These are phyloP conservation scores for Magnolia changhungtana DNA, from an alignment of 164 flowering plant genomes.

Conservation along the genomic window DNA sequence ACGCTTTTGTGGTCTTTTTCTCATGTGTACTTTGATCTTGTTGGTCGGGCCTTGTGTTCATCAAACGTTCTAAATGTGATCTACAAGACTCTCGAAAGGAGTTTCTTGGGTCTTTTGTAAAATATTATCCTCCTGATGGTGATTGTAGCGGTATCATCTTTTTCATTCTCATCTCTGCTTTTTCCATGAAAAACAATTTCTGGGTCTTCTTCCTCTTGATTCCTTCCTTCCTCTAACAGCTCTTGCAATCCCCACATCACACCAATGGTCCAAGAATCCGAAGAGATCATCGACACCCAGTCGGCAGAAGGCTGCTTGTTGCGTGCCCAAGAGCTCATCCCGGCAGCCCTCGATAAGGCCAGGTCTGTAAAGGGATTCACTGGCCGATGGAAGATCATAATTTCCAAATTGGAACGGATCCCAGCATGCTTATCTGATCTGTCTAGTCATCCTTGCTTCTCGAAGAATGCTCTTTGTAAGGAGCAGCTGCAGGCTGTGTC, in stretches of 20 bases:
- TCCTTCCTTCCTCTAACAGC: conserved; percentile 1
- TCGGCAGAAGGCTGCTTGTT: conserved; percentile 61
- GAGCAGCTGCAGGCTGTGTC: conserved; percentile 83
- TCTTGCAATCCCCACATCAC: conserved; percentile 15
- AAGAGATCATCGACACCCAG: conserved; percentile 20
- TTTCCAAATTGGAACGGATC: conserved; percentile 64
- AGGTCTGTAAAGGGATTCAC: conserved; percentile 62
- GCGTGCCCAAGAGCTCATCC: conserved; percentile 60
- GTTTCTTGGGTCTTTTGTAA: conserved; percentile 14
- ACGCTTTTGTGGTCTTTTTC: neutral
- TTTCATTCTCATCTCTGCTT: conserved; percentile 13
- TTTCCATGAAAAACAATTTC: conserved; percentile 5
- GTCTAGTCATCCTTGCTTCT: conserved; percentile 91
- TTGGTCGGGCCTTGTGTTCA: conserved; percentile 20
- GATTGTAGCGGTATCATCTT: conserved; percentile 55
- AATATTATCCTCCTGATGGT: conserved; percentile 17
- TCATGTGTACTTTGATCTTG: conserved; percentile 25
- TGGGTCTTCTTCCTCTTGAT: conserved; percentile 11
- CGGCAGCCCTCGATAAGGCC: conserved; percentile 54
- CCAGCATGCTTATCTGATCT: conserved; percentile 71
- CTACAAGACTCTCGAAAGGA: conserved; percentile 45
- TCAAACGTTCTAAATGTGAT: conserved; percentile 33
- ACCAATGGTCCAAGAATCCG: conserved; percentile 58
- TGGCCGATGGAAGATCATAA: conserved; percentile 79
- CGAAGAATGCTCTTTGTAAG: conserved; percentile 73